Evolutionary conservation across 1,139 yeast genomes (phyloP), one percentile per base, ranked within the genome.

Genomic region (Taiozyma sp.): DNA sequence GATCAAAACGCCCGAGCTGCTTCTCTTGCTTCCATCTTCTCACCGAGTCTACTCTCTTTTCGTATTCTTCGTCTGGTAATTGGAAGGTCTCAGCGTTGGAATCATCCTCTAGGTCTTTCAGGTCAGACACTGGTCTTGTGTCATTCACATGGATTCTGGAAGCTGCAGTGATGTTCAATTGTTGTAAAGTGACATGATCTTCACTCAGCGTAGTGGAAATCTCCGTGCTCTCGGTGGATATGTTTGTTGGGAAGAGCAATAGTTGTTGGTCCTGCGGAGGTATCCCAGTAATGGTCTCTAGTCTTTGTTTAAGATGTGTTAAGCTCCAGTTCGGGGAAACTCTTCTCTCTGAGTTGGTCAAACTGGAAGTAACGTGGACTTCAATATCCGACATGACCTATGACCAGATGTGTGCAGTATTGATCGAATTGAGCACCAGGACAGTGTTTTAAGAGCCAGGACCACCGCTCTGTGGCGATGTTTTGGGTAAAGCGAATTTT

Each of bases 231-330:
- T 66, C 75, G 46, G 73, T 73, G 41, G 79, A 71, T 29, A 72
- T 65, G 6, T 75, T 65, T 1, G 72, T 61, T 2, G 76, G 73
- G 58, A 78, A 81, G 48, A 81, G 67, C 47, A 72, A 74, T 28
- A 88, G 67, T 26, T 70, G 68, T 66, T 88, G 96, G 55, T 66
- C 71, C 26, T 63, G 52, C 1, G 89, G 88, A 6, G 84, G 80
- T 43, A 91, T 80, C 1, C 98, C 98, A 0, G 97, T 89, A 53
- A 88, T 78, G 26, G 74, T 75, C 62, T 88, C 95, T 21, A 90
- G 67, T 54, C 79, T 76, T 41, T 71, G 62, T 58, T 83, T 80
- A 52, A 90, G 72, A 56, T 81, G 72, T 5, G 66, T 67, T 37
- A 88, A 56, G 0, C 79, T 67, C 89, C 95, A 86, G 45, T 74